Evolutionary conservation across 1,139 yeast genomes (phyloP).

Genomic region (Yamadazyma blattariae): DNA sequence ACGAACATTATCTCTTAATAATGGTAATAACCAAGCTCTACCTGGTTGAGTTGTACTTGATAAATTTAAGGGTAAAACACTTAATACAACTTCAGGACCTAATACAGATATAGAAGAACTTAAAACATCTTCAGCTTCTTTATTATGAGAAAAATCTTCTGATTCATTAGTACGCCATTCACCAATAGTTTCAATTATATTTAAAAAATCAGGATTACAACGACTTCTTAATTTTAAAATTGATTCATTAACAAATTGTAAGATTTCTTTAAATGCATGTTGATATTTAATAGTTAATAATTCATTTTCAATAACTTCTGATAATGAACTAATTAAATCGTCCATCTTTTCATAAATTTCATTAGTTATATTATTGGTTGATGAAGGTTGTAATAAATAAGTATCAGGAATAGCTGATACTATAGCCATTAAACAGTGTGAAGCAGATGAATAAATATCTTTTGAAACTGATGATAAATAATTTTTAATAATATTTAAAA

Average conservation of each 20-base stretch:
- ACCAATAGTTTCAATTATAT: slow-evolving; percentile 71
- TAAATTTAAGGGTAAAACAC: slow-evolving; percentile 76
- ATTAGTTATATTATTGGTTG: slow-evolving; percentile 31
- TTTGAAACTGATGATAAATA: slow-evolving; percentile 67
- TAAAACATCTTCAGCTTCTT: slow-evolving; percentile 77
- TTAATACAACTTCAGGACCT: slow-evolving; percentile 83
- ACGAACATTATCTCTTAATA: slow-evolving; percentile 81
- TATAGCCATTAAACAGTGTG: slow-evolving; percentile 84
- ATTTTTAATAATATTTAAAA: slow-evolving; percentile 55
- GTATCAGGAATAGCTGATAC: slow-evolving; percentile 61
- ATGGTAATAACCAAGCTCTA: slow-evolving; percentile 94
- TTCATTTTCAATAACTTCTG: slow-evolving; percentile 52
- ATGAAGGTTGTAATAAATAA: slow-evolving; percentile 51
- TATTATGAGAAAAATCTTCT: slow-evolving; percentile 65
- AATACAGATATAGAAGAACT: slow-evolving; percentile 73
- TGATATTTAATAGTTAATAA: slow-evolving; percentile 74
- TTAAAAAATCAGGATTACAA: slow-evolving; percentile 69
- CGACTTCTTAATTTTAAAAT: slow-evolving; percentile 65
- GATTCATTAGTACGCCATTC: slow-evolving; percentile 81
- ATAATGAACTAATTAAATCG: slow-evolving; percentile 44
- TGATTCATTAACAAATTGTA: slow-evolving; percentile 65
- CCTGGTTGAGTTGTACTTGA: slow-evolving; percentile 51
- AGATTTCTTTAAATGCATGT: slow-evolving; percentile 70
- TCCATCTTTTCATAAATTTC: slow-evolving; percentile 58
- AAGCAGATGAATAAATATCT: slow-evolving; percentile 72